These are phyloP conservation scores for Plantago lanceolata DNA, from an alignment of 305 asterid genomes.

Conservation along the genomic window DNA sequence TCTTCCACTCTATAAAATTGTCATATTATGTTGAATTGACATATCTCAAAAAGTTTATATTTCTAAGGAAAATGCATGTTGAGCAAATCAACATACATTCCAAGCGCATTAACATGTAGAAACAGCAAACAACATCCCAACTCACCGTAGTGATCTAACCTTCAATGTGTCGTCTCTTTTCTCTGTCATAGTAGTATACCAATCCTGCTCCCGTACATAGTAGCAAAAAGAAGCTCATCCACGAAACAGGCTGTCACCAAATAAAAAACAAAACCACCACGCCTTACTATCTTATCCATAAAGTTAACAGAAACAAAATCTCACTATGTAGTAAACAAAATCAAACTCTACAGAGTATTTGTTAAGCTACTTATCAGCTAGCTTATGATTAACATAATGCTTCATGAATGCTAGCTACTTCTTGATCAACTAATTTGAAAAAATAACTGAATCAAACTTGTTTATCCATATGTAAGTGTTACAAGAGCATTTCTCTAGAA, in stretches of 20 bases:
- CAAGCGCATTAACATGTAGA: neutral
- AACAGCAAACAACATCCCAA: conserved; percentile 25
- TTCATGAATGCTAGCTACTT: neutral
- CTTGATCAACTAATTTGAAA: too few species aligned
- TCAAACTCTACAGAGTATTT: neutral
- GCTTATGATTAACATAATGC: neutral
- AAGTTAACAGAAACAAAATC: neutral
- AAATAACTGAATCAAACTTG: too few species aligned
- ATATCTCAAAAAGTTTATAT: neutral
- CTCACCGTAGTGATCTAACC: conserved; percentile 76
- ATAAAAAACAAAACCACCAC: neutral
- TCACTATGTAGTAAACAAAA: neutral
- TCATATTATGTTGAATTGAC: neutral
- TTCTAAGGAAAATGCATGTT: too few species aligned
- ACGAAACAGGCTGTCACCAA: conserved; percentile 62
- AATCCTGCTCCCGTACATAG: conserved; percentile 74
- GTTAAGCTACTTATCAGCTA: neutral
- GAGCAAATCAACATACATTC: neutral
- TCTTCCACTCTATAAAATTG: neutral
- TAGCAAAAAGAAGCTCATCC: conserved; percentile 87
- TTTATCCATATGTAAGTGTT: too few species aligned
- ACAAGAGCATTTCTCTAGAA: too few species aligned
- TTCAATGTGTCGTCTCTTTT: conserved; percentile 83
- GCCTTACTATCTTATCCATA: neutral
- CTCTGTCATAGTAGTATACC: conserved; percentile 75